These are phyloP conservation scores for Mycena crocata DNA, from an alignment of 768 basidiomycete genomes.

Conservation along the genomic window DNA sequence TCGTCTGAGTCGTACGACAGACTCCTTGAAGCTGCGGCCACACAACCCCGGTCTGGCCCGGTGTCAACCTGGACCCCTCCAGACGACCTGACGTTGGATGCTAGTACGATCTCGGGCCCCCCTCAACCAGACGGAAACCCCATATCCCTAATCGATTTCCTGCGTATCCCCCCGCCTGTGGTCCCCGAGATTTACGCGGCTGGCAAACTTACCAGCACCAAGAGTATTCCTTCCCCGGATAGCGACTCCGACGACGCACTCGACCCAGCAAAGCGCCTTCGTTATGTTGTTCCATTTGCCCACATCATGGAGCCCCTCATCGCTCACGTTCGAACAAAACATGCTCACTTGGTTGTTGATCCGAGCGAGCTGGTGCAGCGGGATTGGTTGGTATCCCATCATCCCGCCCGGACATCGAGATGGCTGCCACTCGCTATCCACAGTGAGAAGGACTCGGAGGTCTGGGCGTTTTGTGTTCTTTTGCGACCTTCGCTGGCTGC, in stretches of 20 bases:
- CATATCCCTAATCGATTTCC: neutral
- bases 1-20: too few species aligned
- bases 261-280: neutral
- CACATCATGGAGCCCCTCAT: neutral
- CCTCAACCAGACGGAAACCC: too few species aligned
- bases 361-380: neutral
- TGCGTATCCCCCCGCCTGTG: neutral
- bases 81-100: too few species aligned
- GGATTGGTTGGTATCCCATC: neutral
- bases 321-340: neutral
- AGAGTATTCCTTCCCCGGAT: neutral
- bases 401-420: neutral
- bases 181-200: neutral
- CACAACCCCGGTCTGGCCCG: too few species aligned
- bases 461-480: neutral
- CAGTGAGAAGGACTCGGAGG: slow-evolving; percentile 1
- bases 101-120: too few species aligned
- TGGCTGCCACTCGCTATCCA: neutral
- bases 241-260: neutral
- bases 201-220: neutral
- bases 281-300: neutral
- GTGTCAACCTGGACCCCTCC: too few species aligned
- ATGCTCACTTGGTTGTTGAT: too few species aligned
- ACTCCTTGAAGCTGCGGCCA: too few species aligned
- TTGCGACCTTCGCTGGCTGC: neutral